Base-by-base conservation (phyloP, 2,329 filamentous ascomycete species). In the Pleurostoma richardsiae region DNA sequence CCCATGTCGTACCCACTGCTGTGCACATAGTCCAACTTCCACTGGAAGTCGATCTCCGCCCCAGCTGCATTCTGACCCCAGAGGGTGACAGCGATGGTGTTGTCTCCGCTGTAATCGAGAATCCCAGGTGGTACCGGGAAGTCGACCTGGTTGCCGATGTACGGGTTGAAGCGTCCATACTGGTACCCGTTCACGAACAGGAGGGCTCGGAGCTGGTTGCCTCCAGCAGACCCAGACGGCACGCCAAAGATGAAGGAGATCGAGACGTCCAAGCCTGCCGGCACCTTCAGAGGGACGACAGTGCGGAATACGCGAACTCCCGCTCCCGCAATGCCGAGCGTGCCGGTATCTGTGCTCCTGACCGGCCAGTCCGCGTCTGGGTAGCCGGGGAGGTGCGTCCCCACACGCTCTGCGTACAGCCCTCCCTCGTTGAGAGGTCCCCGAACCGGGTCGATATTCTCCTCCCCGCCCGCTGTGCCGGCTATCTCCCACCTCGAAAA, bases 161-260 rank as follows among this genome's bases (percentile, higher is more conserved):
- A 72, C 0, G 80, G 79, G 49, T 77, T 75, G 55, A 75, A 84
- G 6, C 77, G 71, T 2, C 76, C 80, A 52, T 81, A 84, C 56
- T 83, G 80, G 54, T 83, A 85, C 0, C 81, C 81, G 46, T 85
- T 85, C n/a, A 84, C 72, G 46, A 80, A 84, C 3, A 85, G 58
- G 54, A 81, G 71, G 0, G 73, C 76, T 8, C 81, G 70, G 3
- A 70, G 52, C 19, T 59, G 62, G 52, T 70, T 70, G 4, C 51
- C 49, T 10, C 78, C 70, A 0, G 69, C 67, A 11, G 64, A 61
- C 5, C 67, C 65, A 0, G 64, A 60, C 0, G 72, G 66, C 0
- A 76, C 73, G 0, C 69, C 70, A 3, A 84, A 62, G 3, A 71
- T 65, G 55, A 84, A 78, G 0, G 76, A 76, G 30, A 84, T 67